Conservation (phyloP, 345 rosid species). For the Eucalyptus microcorys region DNA sequence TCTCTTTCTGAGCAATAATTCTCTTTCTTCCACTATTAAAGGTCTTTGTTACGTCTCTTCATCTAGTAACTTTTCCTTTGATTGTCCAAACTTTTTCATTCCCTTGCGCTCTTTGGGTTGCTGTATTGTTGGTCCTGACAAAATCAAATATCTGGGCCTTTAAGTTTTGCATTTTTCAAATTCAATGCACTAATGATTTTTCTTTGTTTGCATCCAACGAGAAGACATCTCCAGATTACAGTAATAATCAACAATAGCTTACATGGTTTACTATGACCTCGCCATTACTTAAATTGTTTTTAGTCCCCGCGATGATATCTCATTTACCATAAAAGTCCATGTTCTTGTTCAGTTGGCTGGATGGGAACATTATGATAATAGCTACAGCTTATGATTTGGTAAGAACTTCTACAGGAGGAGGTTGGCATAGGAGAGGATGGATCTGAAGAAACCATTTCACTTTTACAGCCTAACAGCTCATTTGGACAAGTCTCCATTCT, state of each 20-base stretch:
- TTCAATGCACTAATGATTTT: not conserved
- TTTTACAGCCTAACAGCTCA: constrained; percentile 46
- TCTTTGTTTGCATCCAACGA: not conserved
- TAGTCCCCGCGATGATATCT: not conserved
- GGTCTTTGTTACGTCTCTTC: not conserved
- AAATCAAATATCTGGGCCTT: not conserved
- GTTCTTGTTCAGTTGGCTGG: not conserved
- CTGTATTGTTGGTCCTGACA: not conserved
- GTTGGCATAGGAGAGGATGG: constrained; percentile 63
- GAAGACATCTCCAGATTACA: not conserved
- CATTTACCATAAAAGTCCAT: not conserved
- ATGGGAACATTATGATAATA: not conserved
- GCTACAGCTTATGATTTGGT: not conserved
- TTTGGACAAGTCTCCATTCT: constrained; percentile 87
- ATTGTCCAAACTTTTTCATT: not conserved
- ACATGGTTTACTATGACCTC: not conserved
- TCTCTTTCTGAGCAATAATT: not conserved
- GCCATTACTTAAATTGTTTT: not conserved
- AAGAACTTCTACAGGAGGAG: constrained; percentile 39
- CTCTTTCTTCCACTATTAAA: not conserved
- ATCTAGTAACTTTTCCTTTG: not conserved
- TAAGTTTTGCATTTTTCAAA: not conserved
- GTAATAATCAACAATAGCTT: not conserved
- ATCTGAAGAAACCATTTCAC: constrained; percentile 55
- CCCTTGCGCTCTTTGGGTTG: not conserved